Percentiles rank a stretch among this genome's conserved stretches.
Evolutionary conservation across 202 grass and related monocot genomes (phyloP).

Genomic region (Schoenoplectus triqueter): DNA sequence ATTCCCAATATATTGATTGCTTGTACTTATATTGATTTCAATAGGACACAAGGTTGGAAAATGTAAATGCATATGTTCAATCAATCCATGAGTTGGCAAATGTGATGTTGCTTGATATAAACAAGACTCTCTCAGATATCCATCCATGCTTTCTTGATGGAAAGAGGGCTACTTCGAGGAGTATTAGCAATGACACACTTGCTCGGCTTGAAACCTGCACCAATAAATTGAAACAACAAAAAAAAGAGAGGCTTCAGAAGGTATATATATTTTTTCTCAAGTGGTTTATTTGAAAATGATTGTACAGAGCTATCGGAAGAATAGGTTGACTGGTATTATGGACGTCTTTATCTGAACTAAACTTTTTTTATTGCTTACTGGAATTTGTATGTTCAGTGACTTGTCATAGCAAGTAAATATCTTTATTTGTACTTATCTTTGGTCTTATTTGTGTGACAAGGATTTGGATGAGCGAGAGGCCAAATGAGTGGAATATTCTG

Average conservation of each 20-base stretch:
- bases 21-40: slow-evolving; percentile 37
- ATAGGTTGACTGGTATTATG: too few species aligned
- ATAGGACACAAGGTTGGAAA: slow-evolving; percentile 73
- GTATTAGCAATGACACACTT: slow-evolving; percentile 66
- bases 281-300: too few species aligned
- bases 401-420: too few species aligned
- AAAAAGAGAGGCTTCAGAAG: slow-evolving; percentile 71
- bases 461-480: too few species aligned
- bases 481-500: slow-evolving; percentile 35
- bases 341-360: too few species aligned
- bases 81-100: slow-evolving; percentile 61
- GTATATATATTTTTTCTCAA: slow-evolving; percentile 23
- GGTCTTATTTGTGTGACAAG: too few species aligned
- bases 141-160: slow-evolving; percentile 71
- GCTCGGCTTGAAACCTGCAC: slow-evolving; percentile 56
- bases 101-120: slow-evolving; percentile 76
- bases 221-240: slow-evolving; percentile 69
- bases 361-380: too few species aligned
- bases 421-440: too few species aligned
- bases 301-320: too few species aligned
- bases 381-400: too few species aligned
- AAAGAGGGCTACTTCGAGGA: slow-evolving; percentile 47
- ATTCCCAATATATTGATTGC: background rate
- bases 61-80: slow-evolving; percentile 57
- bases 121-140: slow-evolving; percentile 60